Percentiles rank a stretch among this genome's conserved stretches.
Evolutionary conservation across 257 asterid genomes (phyloP).

Genomic region (Hygrophila difformis): DNA sequence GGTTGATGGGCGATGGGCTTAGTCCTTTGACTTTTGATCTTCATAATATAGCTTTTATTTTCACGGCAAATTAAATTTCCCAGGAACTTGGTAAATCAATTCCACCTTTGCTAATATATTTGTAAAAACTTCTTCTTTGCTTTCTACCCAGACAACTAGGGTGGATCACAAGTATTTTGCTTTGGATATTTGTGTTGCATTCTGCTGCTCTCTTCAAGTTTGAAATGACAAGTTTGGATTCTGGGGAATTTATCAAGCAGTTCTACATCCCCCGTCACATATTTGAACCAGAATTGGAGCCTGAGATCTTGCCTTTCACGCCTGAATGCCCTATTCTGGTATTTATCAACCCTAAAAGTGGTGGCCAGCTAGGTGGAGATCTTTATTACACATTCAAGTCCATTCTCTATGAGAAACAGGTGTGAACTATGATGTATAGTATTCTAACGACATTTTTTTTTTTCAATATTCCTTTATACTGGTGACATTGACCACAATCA

Average conservation of each 20-base stretch:
- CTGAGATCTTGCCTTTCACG: conserved; percentile 20
- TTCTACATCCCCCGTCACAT: conserved; percentile 60
- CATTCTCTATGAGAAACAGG: conserved; percentile 72
- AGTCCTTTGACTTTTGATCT: too few relatives aligned
- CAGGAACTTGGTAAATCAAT: background rate
- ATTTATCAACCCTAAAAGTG: conserved; percentile 82
- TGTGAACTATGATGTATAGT: conserved; percentile 11
- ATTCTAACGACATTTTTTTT: background rate
- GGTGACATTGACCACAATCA: background rate
- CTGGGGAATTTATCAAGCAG: conserved; percentile 29
- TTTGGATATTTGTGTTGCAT: conserved; percentile 18
- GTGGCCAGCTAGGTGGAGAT: conserved; percentile 93
- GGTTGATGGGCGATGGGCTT: background rate
- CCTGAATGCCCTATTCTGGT: conserved; percentile 83
- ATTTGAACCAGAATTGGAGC: conserved; percentile 25
- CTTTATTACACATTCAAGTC: conserved; percentile 58
- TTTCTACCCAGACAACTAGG: background rate
- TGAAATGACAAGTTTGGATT: conserved; percentile 27
- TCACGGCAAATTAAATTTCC: background rate
- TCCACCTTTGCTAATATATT: background rate
- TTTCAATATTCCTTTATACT: background rate
- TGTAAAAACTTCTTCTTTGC: background rate
- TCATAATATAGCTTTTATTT: conserved; percentile 7
- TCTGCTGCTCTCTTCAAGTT: conserved; percentile 19
- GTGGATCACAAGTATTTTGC: background rate